Conservation (phyloP, 83 land plant species). For the Picea abies region DNA sequence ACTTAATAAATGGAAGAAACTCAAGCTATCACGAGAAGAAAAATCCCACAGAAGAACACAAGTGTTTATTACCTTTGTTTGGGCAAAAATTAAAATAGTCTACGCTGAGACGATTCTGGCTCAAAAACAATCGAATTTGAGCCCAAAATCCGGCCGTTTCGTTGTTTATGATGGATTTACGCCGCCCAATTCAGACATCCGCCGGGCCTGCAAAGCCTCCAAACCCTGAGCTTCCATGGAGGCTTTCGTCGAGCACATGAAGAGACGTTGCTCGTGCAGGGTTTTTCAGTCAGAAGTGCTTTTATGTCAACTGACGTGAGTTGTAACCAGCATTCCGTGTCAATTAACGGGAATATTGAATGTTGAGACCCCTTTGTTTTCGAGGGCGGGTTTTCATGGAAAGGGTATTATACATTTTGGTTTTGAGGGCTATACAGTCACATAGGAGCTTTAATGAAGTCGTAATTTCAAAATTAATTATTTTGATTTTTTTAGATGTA, state of each 20-base stretch:
- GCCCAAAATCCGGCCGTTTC: neutral
- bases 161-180: too few relatives aligned
- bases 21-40: neutral
- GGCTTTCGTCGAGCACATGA: neutral
- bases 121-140: neutral
- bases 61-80: neutral
- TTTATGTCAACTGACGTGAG: constrained; percentile 1
- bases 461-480: too few relatives aligned
- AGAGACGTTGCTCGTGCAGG: neutral
- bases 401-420: too few relatives aligned
- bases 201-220: neutral
- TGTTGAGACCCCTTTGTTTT: neutral
- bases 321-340: neutral
- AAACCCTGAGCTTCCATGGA: neutral
- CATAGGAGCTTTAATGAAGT: neutral
- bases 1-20: neutral
- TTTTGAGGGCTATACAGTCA: neutral
- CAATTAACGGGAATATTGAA: constrained; percentile 7
- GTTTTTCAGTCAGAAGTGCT: constrained; percentile 3
- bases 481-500: too few relatives aligned
- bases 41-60: neutral
- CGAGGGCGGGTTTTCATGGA: too few relatives aligned
- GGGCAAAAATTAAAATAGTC: neutral
- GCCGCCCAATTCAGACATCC: neutral
- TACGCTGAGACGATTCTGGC: neutral